Percentiles rank a stretch among this genome's conserved stretches.
Evolutionary conservation across 1,139 yeast species (phyloP).

Genomic region (Hansenula lynferdii): DNA sequence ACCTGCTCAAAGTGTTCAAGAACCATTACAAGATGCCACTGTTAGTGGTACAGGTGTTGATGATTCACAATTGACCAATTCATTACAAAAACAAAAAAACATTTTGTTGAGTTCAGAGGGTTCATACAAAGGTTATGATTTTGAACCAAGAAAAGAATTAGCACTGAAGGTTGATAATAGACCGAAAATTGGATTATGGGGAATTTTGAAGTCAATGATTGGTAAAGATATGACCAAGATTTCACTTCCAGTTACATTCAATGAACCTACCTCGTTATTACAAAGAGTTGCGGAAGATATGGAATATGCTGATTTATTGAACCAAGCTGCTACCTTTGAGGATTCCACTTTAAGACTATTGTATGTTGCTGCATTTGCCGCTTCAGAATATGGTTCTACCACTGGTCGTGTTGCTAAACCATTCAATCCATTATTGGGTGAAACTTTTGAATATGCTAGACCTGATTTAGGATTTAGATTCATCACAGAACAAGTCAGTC

Average conservation of each 20-base stretch:
- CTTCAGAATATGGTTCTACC: constrained; percentile 92
- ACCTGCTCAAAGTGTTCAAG: constrained; percentile 1
- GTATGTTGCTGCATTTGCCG: constrained; percentile 91
- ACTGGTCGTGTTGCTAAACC: constrained; percentile 94
- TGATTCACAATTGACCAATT: constrained; percentile 13
- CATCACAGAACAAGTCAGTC: constrained; percentile 91
- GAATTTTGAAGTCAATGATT: constrained; percentile 87
- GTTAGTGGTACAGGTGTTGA: constrained; percentile 6
- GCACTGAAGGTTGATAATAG: constrained; percentile 77
- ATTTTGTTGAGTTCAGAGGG: constrained; percentile 47
- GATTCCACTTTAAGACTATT: constrained; percentile 82
- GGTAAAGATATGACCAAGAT: constrained; percentile 97
- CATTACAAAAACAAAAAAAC: constrained; percentile 41
- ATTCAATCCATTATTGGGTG: constrained; percentile 92
- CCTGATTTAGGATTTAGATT: constrained; percentile 84
- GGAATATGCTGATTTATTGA: constrained; percentile 77
- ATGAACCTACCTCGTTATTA: constrained; percentile 88
- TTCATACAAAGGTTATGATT: constrained; percentile 84
- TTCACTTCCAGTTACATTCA: constrained; percentile 93
- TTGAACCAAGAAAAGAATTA: constrained; percentile 70
- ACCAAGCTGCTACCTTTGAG: constrained; percentile 65
- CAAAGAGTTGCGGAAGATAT: constrained; percentile 95
- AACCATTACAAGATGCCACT: not conserved
- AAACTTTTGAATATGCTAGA: constrained; percentile 87
- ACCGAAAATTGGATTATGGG: constrained; percentile 91